Percentiles rank a stretch among this genome's conserved stretches.
phyloP scores from a whole-genome alignment of 2,329 filamentous ascomycete genomes.

The Pseudopithomyces maydicus region DNA sequence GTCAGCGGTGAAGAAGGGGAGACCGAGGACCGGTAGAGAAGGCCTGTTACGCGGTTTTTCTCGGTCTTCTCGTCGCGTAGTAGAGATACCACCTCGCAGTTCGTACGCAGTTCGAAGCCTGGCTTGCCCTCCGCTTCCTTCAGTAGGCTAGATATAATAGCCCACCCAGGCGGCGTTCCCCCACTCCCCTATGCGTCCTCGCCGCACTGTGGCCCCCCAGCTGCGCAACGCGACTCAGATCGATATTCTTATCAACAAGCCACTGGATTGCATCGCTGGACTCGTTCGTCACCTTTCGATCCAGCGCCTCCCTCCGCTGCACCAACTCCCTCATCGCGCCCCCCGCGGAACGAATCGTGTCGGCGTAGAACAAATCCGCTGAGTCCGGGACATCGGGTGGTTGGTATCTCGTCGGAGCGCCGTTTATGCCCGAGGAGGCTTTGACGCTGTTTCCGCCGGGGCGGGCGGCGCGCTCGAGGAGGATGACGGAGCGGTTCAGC shows the following conservation, averaged over 20 bases:
- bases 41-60: too few relatives aligned
- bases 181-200: constrained; percentile 63
- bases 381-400: constrained; percentile 29
- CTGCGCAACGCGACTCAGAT: constrained; percentile 62
- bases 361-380: constrained; percentile 54
- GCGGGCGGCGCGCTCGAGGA: constrained; percentile 65
- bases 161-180: constrained; percentile 63
- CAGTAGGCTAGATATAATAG: constrained; percentile 62
- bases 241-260: constrained; percentile 62
- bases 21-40: constrained; percentile 53
- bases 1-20: constrained; percentile 52
- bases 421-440: constrained; percentile 70
- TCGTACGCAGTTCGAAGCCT: constrained; percentile 59
- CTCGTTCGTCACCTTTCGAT: constrained; percentile 54
- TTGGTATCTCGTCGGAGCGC: constrained; percentile 64
- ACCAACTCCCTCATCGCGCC: constrained; percentile 33
- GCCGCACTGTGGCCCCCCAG: constrained; percentile 64
- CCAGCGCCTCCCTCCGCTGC: constrained; percentile 50
- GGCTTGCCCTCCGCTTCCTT: constrained; percentile 55
- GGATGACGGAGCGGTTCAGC: constrained; percentile 57
- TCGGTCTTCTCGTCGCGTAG: too few relatives aligned
- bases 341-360: constrained; percentile 65
- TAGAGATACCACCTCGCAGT: constrained; percentile 60
- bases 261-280: constrained; percentile 61
- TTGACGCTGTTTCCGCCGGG: constrained; percentile 71